Base-by-base conservation (phyloP, 2,329 filamentous ascomycete species). In the Hypoxylon sp. region DNA sequence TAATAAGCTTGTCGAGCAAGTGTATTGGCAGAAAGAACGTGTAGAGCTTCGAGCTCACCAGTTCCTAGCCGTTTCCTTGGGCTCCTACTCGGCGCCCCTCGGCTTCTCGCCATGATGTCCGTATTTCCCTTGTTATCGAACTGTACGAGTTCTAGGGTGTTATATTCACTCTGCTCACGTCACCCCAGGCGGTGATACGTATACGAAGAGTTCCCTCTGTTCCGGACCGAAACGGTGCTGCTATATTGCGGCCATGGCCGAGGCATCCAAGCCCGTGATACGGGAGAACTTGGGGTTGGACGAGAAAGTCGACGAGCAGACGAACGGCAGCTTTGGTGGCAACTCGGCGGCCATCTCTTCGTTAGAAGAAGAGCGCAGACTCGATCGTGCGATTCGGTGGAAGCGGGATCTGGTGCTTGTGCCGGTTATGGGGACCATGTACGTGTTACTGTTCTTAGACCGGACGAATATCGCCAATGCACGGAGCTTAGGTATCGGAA, bases 381-480 rank as follows among this genome's bases (percentile, higher is more conserved):
- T 72, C 28, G 70, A 72, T 56, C 59, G 61, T 19, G 49, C 47
- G 39, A 56, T 74, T 24, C 53, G 59, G 24, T 74, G 73, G 73
- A 72, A 70, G 56, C 69, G 71, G 22, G 72, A 75, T 47, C 24
- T 73, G 19, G 66, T 73, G 4, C 64, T 75, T 13, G 61, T 74
- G 24, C 73, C 73, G 6, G 59, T 73, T 10, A 72, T 70, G 59
- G 73, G 71, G 2, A n/a, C 73, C 4, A 49, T 75, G n/a, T 75
- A 73, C 46, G 71, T 68, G 63, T 48, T 74, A 1, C 61, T 73
- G 15, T 75, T 73, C 48, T 53, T 73, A 7, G 71, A 73, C 56
- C 62, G 71, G 37, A 72, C 71, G 8, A 72, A 73, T 63, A 82
- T 83, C 55, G 81, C 79, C 26, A 83, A 83, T 71, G 81, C 80